Base-by-base conservation (phyloP, 352 stramenopile genomes). In the Globisporangium yorkense region DNA sequence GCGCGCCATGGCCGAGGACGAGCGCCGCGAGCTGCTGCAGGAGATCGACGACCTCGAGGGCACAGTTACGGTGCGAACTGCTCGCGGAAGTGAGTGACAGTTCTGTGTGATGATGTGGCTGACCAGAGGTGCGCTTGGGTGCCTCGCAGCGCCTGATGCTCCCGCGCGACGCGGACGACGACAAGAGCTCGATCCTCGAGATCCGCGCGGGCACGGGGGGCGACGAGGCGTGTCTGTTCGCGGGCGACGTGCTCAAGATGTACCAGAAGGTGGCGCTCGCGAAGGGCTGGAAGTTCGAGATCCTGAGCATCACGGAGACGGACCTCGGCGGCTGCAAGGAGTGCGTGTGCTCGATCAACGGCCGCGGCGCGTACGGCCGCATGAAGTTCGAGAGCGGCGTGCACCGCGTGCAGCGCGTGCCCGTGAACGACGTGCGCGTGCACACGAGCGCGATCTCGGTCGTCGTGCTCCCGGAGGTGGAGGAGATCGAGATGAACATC, bases 371-470 rank as follows among this genome's bases (percentile, higher is more conserved):
- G 0, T 99, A 97, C 64, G 97, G 90, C n/a, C 96, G 96, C 70
- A 88, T 99, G 60, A 99, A 99, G 68, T 99, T 97, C 72, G 97
- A 99, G 69, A 97, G 90, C 37, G 97, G 97, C 49, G 96, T 99
- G 5, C 97, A 99, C 74, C 88, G 97, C 51, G 96, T 99, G 16
- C 96, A 99, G 72, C 87, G 97, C 31, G 96, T 99, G 44, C 97
- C 97, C 2, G 80, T 97, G 35, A 99, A 98, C 62, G 94, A 98
- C 68, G 85, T 90, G 35, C 87, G 97, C 15, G 92, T 99, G 7
- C 97, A 99, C 77, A 99, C 97, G 13, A 98, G 90, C 58, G 98
- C 96, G 13, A 93, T 98, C 16, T 98, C 96, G n/a, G 96, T 99
- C 24, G 96, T 97, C 24, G 92, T 99, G 57, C 89, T 99, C 67